These are phyloP conservation scores for Zalaria sp. DNA, from an alignment of 2,329 filamentous ascomycete species.

Conservation along the genomic window DNA sequence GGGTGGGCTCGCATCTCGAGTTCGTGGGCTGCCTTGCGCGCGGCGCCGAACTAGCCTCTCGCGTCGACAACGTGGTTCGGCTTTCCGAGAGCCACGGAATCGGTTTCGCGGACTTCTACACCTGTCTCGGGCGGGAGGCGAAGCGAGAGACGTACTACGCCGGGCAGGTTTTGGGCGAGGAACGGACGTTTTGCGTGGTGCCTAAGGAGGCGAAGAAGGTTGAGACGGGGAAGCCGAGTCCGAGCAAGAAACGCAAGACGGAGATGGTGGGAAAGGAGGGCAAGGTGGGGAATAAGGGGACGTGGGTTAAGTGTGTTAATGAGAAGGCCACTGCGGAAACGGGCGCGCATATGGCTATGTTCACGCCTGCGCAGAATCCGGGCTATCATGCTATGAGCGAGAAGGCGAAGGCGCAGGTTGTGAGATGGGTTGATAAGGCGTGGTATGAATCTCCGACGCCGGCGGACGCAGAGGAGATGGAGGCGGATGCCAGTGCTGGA, in stretches of 20 bases:
- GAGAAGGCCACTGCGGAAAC: slow-evolving; percentile 68
- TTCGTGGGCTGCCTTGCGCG: slow-evolving; percentile 83
- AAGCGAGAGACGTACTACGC: slow-evolving; percentile 33
- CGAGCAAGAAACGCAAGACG: slow-evolving; percentile 10
- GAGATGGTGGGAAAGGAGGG: slow-evolving; percentile 13
- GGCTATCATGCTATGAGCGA: slow-evolving; percentile 55
- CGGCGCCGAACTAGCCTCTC: slow-evolving; percentile 64
- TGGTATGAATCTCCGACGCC: slow-evolving; percentile 15
- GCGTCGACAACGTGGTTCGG: slow-evolving; percentile 54
- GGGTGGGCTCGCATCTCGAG: slow-evolving; percentile 81
- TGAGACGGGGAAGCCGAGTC: slow-evolving; percentile 4
- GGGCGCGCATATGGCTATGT: slow-evolving; percentile 69
- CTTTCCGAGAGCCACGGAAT: slow-evolving; percentile 52
- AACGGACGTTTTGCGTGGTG: slow-evolving; percentile 81
- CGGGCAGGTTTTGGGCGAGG: slow-evolving; percentile 48
- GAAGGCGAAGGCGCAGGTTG: slow-evolving; percentile 50
- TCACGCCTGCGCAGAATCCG: slow-evolving; percentile 56
- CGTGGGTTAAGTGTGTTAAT: slow-evolving; percentile 63
- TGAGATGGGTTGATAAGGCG: slow-evolving; percentile 38
- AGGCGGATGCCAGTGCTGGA: not conserved
- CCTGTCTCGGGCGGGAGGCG: slow-evolving; percentile 55
- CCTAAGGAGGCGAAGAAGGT: slow-evolving; percentile 37
- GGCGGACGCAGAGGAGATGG: not conserved
- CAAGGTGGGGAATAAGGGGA: slow-evolving; percentile 23
- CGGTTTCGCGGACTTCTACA: slow-evolving; percentile 79